Conservation (phyloP, 768 basidiomycete genomes). For the Pisolithus orientalis region DNA sequence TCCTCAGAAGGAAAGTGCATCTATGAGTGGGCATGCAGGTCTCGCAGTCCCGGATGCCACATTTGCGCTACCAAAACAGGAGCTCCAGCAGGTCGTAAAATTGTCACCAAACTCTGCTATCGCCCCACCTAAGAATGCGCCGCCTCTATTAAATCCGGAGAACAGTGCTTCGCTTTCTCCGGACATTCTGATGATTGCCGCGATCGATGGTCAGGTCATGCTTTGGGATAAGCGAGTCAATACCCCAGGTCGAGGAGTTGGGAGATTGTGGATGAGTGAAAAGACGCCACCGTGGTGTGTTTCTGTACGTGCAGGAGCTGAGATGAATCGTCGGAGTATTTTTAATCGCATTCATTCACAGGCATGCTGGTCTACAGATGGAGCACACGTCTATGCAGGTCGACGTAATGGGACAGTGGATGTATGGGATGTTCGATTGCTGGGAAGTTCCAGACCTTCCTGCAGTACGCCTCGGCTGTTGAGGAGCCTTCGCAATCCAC, state of each 20-base stretch:
- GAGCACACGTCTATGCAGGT: slow-evolving; percentile 84
- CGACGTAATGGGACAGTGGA: slow-evolving; percentile 87
- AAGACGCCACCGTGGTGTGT: slow-evolving; percentile 95
- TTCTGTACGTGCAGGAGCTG: slow-evolving; percentile 52
- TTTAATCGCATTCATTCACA: slow-evolving; percentile 25
- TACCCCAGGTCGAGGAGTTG: slow-evolving; percentile 62
- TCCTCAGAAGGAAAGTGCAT: slow-evolving; percentile 11
- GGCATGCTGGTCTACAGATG: slow-evolving; percentile 94
- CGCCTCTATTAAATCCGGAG: slow-evolving; percentile 60
- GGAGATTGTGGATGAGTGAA: slow-evolving; percentile 82
- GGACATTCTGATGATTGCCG: slow-evolving; percentile 82
- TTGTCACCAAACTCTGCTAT: slow-evolving; percentile 29
- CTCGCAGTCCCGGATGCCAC: slow-evolving; percentile 26
- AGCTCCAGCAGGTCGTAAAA: slow-evolving; percentile 18
- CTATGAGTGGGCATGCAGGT: slow-evolving; percentile 11
- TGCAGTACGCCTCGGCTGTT: slow-evolving; percentile 64
- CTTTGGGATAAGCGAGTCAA: slow-evolving; percentile 84
- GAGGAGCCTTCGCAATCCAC: slow-evolving; percentile 79
- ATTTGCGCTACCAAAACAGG: slow-evolving; percentile 14
- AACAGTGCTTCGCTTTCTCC: slow-evolving; percentile 64
- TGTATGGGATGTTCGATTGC: slow-evolving; percentile 88
- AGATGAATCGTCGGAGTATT: slow-evolving; percentile 2
- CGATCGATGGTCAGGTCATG: slow-evolving; percentile 87
- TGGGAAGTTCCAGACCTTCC: slow-evolving; percentile 55
- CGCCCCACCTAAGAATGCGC: slow-evolving; percentile 66